Evolutionary conservation across 2,329 filamentous ascomycete species (phyloP), one percentile per base, ranked within the genome.

Genomic region (Cordyceps fumosorosea): DNA sequence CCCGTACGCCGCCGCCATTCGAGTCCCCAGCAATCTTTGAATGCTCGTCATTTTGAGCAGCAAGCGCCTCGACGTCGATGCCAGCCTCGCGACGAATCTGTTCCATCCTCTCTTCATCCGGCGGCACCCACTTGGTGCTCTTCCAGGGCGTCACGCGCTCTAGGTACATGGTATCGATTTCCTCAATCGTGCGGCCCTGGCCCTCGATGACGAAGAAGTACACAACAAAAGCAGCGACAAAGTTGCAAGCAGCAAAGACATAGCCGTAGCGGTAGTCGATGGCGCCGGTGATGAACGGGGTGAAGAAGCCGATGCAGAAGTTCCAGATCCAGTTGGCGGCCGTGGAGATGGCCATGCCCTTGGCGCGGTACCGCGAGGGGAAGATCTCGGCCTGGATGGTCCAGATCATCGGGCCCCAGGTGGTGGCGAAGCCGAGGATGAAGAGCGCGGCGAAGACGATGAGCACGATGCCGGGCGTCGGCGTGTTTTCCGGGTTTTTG

Each of bases 161-260:
- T 42, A 90, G 78, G 66, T 91, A 92, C 87, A 90, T 89, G 54
- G 85, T 88, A 68, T 93, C 90, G 61, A 93, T 89, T 72, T 93
- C 89, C 75, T 93, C 90, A 1, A 93, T 80, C 0, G 84, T 87
- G 6, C 89, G 83, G 58, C 87, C 89, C 69, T 89, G 86, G 52
- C 84, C 86, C 71, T 93, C 89, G 62, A 89, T 85, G 58, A 92
- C 82, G 72, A 91, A 91, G 75, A 93, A 89, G 77, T 88, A 93
- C 34, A 92, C 87, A 14, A 91, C 73, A 0, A 85, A 65, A 0
- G 84, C 83, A 0, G 83, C 88, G 0, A 83, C 77, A 20, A 90
- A 76, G 67, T 89, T 89, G 70, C 88, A 91, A 0, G 80, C 87
- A 0, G 88, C 89, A 72, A 92, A 92, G 34, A 93, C 85, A 65